These are phyloP conservation scores for Cornus suecica DNA, from an alignment of 148 eudicot genomes.

Conservation along the genomic window DNA sequence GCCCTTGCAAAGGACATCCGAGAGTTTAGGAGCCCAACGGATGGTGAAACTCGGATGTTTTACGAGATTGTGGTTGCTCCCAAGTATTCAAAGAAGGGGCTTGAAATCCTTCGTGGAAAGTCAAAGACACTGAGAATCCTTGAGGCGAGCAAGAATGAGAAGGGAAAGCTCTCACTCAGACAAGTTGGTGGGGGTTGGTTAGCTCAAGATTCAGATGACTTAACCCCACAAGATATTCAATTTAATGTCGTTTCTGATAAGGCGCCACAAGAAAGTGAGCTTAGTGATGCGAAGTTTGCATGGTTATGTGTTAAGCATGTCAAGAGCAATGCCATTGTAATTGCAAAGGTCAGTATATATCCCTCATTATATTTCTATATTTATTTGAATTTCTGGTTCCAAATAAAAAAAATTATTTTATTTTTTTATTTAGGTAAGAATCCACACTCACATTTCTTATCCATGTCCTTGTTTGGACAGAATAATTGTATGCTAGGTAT, in stretches of 20 bases:
- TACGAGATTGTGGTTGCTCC: slow-evolving; percentile 99
- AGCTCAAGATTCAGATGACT: slow-evolving; percentile 91
- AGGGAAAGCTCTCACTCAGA: slow-evolving; percentile 83
- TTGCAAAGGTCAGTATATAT: slow-evolving; percentile 70
- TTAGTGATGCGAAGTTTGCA: slow-evolving; percentile 85
- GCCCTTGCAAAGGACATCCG: slow-evolving; percentile 87
- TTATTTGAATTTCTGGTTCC: neutral
- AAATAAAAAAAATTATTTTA: too few species aligned
- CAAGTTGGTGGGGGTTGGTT: slow-evolving; percentile 99
- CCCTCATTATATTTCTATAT: too few species aligned
- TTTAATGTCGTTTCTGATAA: slow-evolving; percentile 62
- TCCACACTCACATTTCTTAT: too few species aligned
- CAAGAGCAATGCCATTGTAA: slow-evolving; percentile 95
- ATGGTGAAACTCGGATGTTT: slow-evolving; percentile 95
- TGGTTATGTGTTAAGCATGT: slow-evolving; percentile 98
- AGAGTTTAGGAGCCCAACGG: slow-evolving; percentile 95
- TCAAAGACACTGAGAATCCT: slow-evolving; percentile 95
- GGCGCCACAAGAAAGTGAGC: slow-evolving; percentile 61
- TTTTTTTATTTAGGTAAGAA: too few species aligned
- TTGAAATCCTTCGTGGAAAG: slow-evolving; percentile 91
- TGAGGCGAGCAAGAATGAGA: slow-evolving; percentile 75
- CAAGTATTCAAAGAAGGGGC: slow-evolving; percentile 73
- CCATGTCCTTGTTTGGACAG: slow-evolving; percentile 28
- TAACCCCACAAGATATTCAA: slow-evolving; percentile 73
- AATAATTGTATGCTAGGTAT: slow-evolving; percentile 88